Evolutionary conservation across 78 protist genomes (phyloP).

Genomic region (Acrasis kona): DNA sequence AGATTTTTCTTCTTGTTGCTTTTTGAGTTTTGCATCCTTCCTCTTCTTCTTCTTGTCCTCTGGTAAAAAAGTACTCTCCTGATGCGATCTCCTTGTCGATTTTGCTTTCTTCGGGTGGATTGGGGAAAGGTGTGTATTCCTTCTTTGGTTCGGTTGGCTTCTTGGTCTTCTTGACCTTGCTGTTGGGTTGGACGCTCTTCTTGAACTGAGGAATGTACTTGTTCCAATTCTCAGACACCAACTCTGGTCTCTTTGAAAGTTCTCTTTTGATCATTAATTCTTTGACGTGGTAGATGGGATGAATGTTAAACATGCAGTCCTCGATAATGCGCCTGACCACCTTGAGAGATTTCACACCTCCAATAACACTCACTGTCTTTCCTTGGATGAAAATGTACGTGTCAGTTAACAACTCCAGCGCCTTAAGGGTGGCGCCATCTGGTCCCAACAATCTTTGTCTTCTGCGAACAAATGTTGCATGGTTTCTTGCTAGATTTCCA

Average conservation of each 20-base stretch:
- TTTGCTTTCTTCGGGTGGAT: constrained; percentile 45
- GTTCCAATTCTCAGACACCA: constrained; percentile 87
- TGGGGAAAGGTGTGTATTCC: constrained; percentile 76
- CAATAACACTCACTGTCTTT: constrained; percentile 91
- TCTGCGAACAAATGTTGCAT: constrained; percentile 90
- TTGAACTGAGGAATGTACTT: constrained; percentile 91
- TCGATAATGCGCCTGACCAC: constrained; percentile 73
- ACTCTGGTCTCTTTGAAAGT: constrained; percentile 68
- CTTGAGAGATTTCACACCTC: constrained; percentile 71
- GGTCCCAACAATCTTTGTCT: constrained; percentile 97
- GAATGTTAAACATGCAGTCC: constrained; percentile 96
- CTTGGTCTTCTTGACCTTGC: constrained; percentile 21
- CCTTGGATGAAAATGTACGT: constrained; percentile 96
- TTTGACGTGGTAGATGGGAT: constrained; percentile 96
- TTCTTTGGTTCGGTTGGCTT: constrained; percentile 38
- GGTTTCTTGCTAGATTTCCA: constrained; percentile 49
- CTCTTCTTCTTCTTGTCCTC: constrained; percentile 5
- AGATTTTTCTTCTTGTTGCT: constrained; percentile 9
- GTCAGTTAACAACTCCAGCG: constrained; percentile 88
- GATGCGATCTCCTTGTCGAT: constrained; percentile 72
- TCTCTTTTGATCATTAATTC: constrained; percentile 93
- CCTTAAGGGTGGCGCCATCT: constrained; percentile 92
- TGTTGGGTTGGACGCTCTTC: constrained; percentile 24
- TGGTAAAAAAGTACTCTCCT: constrained; percentile 78
- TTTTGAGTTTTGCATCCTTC: background rate